Conservation (phyloP, 2,329 filamentous ascomycete species). For the Coleophoma crateriformis region DNA sequence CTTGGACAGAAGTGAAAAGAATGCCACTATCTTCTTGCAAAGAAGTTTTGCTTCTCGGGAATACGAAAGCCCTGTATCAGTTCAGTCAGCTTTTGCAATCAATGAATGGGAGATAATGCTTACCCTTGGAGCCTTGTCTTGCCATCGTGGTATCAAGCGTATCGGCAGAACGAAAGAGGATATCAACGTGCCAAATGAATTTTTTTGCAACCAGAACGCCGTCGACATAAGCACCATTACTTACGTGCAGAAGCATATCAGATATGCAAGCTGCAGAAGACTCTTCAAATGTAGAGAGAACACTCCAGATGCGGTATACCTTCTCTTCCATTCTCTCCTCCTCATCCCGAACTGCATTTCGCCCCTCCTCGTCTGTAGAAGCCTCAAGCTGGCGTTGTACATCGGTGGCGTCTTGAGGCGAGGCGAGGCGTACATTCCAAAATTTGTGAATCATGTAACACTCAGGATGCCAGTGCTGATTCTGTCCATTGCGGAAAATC, state of each 20-base stretch:
- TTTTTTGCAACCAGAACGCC: constrained; percentile 91
- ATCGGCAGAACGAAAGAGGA: constrained; percentile 86
- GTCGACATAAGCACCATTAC: constrained; percentile 93
- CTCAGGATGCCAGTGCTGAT: constrained; percentile 98
- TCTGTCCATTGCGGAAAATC: constrained; percentile 95
- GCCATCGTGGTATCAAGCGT: constrained; percentile 72
- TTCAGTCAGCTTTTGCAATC: not conserved
- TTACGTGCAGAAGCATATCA: constrained; percentile 97
- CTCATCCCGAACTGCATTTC: constrained; percentile 71
- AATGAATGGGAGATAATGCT: constrained; percentile 17
- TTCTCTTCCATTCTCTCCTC: constrained; percentile 97
- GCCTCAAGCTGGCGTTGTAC: constrained; percentile 31
- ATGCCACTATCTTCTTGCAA: constrained; percentile 99
- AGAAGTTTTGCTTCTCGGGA: constrained; percentile 94
- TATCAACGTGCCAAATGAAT: constrained; percentile 94
- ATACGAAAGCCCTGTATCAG: constrained; percentile 69
- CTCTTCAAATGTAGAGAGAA: constrained; percentile 93
- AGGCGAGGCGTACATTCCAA: constrained; percentile 84
- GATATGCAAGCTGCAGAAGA: constrained; percentile 97
- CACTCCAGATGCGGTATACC: constrained; percentile 97
- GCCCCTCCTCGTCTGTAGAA: constrained; percentile 60
- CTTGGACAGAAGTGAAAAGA: constrained; percentile 92
- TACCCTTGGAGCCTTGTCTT: constrained; percentile 69
- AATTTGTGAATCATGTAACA: constrained; percentile 99
- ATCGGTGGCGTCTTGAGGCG: constrained; percentile 39